Evolutionary conservation across 1,284 basidiomycete genomes (phyloP).

Genomic region (Austropuccinia psidii): DNA sequence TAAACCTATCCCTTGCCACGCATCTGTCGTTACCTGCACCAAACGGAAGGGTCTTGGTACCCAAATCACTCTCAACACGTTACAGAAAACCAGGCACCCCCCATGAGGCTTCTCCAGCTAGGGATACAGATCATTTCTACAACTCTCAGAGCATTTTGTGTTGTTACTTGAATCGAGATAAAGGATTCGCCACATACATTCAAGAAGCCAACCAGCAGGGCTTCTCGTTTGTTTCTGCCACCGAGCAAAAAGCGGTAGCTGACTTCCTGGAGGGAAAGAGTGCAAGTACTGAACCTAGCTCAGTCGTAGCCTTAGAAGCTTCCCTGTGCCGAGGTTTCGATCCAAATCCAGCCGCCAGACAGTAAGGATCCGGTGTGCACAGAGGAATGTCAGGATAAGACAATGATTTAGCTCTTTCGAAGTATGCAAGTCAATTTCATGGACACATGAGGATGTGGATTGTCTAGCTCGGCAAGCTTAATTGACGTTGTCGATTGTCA

Average conservation of each 20-base stretch:
- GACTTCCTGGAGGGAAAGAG: constrained; percentile 71
- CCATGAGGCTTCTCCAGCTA: constrained; percentile 54
- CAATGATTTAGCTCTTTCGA: too few species aligned
- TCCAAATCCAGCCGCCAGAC: too few species aligned
- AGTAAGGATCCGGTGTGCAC: too few species aligned
- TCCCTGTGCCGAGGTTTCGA: too few species aligned
- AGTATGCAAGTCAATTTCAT: too few species aligned
- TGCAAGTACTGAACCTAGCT: constrained; percentile 41
- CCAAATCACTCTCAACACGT: constrained; percentile 21
- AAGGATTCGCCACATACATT: constrained; percentile 72
- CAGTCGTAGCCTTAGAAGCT: constrained; percentile 11
- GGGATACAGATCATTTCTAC: constrained; percentile 60
- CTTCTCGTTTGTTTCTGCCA: constrained; percentile 67
- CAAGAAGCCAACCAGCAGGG: constrained; percentile 68
- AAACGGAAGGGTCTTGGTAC: neutral
- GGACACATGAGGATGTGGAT: too few species aligned
- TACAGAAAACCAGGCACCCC: constrained; percentile 38
- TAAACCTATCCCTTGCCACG: constrained; percentile 18
- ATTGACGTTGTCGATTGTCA: too few species aligned
- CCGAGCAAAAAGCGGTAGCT: constrained; percentile 70
- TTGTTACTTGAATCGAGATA: constrained; percentile 66
- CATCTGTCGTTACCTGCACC: constrained; percentile 37
- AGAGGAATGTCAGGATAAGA: too few species aligned
- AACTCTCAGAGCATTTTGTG: constrained; percentile 70
- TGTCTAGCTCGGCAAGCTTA: too few species aligned